Evolutionary conservation across 2,329 filamentous ascomycete genomes (phyloP), one percentile per base, ranked within the genome.

Genomic region (Dothidotthia symphoricarpi): DNA sequence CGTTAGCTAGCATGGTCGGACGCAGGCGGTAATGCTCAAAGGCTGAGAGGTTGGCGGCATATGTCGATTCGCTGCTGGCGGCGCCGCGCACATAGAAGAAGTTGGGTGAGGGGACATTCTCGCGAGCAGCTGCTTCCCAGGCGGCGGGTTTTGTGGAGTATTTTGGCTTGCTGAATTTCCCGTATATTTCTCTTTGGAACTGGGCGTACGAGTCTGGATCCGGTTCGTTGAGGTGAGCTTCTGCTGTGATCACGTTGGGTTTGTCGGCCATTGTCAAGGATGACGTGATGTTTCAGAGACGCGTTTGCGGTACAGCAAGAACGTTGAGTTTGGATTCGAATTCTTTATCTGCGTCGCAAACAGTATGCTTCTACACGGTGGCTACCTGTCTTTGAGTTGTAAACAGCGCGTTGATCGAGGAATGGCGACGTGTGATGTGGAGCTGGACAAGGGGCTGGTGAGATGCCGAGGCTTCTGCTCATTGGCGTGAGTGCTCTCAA

Each of bases 1-100:
- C 61, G 32, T 69, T 63, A 16, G 61, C 57, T 1, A 71, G 57
- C 68, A 71, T 70, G 46, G 54, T 63, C 22, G 68, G 68, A 1
- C 61, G 58, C 8, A 71, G 53, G 2, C 65, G 51, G 42, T 68
- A 71, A 9, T 55, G 57, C 16, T 66, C 59, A 34, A 71, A 71
- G 1, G 68, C 67, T 4, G 59, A 61, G 9, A 62, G 36, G 32
- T 70, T 70, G 10, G 63, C 59, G 1, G 52, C 35, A 34, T 67
- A 49, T 2, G 68, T 70, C 16, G 55, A 57, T 36, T 64, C 60
- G 36, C 51, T 61, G 34, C 64, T 57, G n/a, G 68, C 68, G 2
- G 65, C 57, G 11, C 67, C 67, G 34, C 54, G 54, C 12, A 69
- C 64, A 32, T 69, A 70, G 24, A 61, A 55, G 38, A 68, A 70